Evolutionary conservation across 805 yeast species (phyloP), one percentile per base, ranked within the genome.

Genomic region (Maudiozyma pseudohumilis): DNA sequence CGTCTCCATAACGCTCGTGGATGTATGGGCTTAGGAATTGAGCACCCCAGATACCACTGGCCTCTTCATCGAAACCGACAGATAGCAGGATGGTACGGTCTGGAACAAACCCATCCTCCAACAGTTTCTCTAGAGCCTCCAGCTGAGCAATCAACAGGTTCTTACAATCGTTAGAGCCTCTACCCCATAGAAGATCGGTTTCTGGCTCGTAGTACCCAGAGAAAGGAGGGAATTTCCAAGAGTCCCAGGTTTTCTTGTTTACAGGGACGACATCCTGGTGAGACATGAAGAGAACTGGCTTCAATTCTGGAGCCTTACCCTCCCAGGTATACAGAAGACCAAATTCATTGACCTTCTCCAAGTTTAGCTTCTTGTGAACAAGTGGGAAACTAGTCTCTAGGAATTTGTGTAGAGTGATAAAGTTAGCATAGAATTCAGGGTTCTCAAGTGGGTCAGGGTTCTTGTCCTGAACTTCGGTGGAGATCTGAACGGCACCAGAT

Each of bases 251-350:
- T 18, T 67, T 72, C n/a, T 56, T 53, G 49, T 75, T 80, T 5
- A 82, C 80, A 0, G 95, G 94, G 12, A 85, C 95, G 1, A 80
- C 85, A 52, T 85, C 95, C 53, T 78, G 85, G 55, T 85, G 95
- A 4, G 92, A 89, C 56, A 81, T 72, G 31, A 83, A 61, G 58
- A 85, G 46, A 13, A 78, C 47, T 10, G 95, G 95, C 53, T 80
- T 77, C 45, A 77, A 59, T 2, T 55, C 42, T 5, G 49, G 22
- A 29, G 72, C 53, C 3, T 71, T 53, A 10, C 95, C 95, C 42
- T 69, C 55, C 72, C 81, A 74, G 17, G 83, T 77, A 52, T 66
- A 69, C 4, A 85, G 64, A 37, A 84, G 59, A 4, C 86, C 89
- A 40, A 76, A 67, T 16, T 73, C 69, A 49, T 83, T 82, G 36